Evolutionary conservation across 164 flowering plant species (phyloP), one percentile per base, ranked within the genome.

Genomic region (Magnolia officinalis): DNA sequence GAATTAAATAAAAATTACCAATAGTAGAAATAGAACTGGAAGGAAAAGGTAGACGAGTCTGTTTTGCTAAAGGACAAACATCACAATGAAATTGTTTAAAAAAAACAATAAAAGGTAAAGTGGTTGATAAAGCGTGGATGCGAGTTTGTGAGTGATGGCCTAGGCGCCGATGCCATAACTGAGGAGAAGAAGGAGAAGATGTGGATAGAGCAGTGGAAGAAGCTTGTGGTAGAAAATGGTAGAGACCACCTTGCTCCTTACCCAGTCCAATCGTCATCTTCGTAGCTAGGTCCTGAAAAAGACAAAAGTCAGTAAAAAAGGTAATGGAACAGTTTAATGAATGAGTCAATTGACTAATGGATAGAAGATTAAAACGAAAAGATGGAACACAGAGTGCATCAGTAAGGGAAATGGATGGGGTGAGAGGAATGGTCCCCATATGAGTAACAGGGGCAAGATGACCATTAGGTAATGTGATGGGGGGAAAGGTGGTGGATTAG

Each of bases 31-130:
- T 58, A 0, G 29, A 13, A 59, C 59, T 58, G 10, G 50, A 16
- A 6, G 66, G 52, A 61, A 76, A 76, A 14, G 78, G 67, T 18
- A 69, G 58, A 2, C 55, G n/a, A 16, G 67, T 55, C 37, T 68
- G 65, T 55, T 76, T 76, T 0, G 67, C 50, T 18, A 24, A 6
- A 24, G 52, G 52, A 37, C 67, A 76, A 8, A 70, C 37, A 19
- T 63, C 75, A 73, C 75, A 73, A 61, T 50, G 23, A 7, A 2
- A 6, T 55, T n/a, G 29, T 6, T 1, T 23, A 31, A 1, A 31
- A 31, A 31, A 31, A 31, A 31, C 1, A 31, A 31, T 31, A 31
- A 31, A 29, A 6, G 1, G 29, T 11, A 9, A 9, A 69, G n/a
- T 29, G 6, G 8, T 0, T 6, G 51, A 8, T 14, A 24, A 69